Conservation (phyloP, 768 basidiomycete species). For the Hericium coralloides region DNA sequence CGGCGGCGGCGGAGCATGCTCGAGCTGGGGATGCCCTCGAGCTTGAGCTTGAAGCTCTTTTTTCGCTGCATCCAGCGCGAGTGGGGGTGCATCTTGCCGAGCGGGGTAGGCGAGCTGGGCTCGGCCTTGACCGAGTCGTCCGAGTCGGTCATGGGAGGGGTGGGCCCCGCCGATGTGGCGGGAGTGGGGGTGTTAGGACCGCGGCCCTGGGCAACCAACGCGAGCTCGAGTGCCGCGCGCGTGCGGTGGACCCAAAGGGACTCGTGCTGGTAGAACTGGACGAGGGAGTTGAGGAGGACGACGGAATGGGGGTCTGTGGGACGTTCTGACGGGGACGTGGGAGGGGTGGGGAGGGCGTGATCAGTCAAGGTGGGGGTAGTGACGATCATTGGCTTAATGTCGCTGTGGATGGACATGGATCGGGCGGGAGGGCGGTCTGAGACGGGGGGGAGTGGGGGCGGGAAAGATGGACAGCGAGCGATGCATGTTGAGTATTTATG, state of each 20-base stretch:
- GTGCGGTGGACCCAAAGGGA: conserved; percentile 65
- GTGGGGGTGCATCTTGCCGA: conserved; percentile 15
- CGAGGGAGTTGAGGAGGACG: conserved; percentile 53
- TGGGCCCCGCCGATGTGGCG: conserved; percentile 3
- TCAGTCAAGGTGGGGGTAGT: conserved; percentile 13
- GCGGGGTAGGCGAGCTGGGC: conserved; percentile 17
- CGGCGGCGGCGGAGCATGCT: conserved; percentile 23
- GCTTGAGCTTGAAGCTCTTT: conserved; percentile 44
- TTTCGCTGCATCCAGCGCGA: conserved; percentile 53
- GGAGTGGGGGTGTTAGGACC: conserved; percentile 13
- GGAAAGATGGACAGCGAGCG: not conserved
- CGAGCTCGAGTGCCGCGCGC: conserved; percentile 49
- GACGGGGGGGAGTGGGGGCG: not conserved
- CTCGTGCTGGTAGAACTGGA: conserved; percentile 61
- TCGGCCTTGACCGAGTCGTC: conserved; percentile 23
- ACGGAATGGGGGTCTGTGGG: conserved; percentile 28
- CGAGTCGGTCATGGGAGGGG: conserved; percentile 13
- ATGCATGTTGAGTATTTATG: not conserved
- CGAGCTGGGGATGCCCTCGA: conserved; percentile 32
- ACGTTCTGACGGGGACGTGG: conserved; percentile 19
- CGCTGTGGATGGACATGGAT: not conserved
- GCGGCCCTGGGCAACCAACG: conserved; percentile 21
- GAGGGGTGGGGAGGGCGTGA: conserved; percentile 21
- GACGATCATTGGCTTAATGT: not conserved
- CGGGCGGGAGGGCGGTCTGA: not conserved